These are phyloP conservation scores for Corylus avellana DNA, from an alignment of 306 rosid genomes.

Conservation along the genomic window DNA sequence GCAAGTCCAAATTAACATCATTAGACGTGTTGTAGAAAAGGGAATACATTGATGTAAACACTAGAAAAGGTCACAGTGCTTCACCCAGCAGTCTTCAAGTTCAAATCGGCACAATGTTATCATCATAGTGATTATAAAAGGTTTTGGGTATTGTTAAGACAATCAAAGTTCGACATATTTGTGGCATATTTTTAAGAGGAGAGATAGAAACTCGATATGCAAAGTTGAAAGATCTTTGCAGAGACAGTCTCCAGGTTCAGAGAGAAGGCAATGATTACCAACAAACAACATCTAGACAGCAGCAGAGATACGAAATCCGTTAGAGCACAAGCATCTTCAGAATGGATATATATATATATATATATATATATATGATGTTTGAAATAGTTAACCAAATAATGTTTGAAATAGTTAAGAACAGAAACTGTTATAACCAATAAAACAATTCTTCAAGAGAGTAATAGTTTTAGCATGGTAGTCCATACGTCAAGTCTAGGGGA, in stretches of 20 bases:
- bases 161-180: background rate
- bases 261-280: background rate
- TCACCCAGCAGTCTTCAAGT: slow-evolving; percentile 18
- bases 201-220: background rate
- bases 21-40: background rate
- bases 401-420: background rate
- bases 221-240: slow-evolving; percentile 5
- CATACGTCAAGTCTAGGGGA: background rate
- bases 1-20: slow-evolving; percentile 24
- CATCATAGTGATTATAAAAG: background rate
- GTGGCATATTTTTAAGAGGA: background rate
- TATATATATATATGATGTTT: background rate
- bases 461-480: background rate
- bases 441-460: background rate
- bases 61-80: slow-evolving; percentile 13
- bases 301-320: background rate
- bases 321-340: background rate
- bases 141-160: background rate
- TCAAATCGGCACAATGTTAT: background rate
- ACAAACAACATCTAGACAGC: background rate
- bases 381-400: background rate
- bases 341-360: background rate
- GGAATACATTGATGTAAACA: background rate
- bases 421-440: background rate
- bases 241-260: background rate